Percentiles rank a stretch among this genome's conserved stretches.
These are phyloP conservation scores for Fraxinus cuspidata DNA, from an alignment of 257 asterid genomes.

Conservation along the genomic window DNA sequence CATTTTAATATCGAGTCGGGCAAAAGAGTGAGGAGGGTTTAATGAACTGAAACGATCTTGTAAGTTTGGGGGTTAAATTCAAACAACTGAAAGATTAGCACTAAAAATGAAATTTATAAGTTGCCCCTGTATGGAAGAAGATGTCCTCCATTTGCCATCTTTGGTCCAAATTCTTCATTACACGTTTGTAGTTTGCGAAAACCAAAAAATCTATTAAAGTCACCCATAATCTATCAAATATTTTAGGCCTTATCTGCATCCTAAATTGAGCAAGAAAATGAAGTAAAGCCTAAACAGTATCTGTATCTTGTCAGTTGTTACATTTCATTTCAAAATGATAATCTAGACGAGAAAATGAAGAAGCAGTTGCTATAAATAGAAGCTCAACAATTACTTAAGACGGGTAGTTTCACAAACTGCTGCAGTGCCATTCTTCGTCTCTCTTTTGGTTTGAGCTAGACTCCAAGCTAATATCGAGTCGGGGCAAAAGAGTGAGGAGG, in stretches of 20 bases:
- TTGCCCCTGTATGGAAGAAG: no score
- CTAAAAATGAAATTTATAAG: background rate
- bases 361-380: slow-evolving; percentile 27
- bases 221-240: no score
- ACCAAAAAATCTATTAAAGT: background rate
- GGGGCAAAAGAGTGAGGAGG: no score
- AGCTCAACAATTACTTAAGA: slow-evolving; percentile 39
- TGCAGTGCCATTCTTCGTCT: slow-evolving; percentile 43
- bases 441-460: background rate
- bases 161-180: background rate
- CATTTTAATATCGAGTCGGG: no score
- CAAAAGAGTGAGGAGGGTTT: no score
- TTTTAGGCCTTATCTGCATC: no score
- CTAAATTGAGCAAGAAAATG: no score
- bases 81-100: background rate
- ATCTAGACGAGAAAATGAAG: slow-evolving; percentile 37
- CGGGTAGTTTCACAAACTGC: slow-evolving; percentile 49
- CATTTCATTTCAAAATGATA: background rate
- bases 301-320: no score
- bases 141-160: background rate
- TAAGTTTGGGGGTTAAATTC: background rate
- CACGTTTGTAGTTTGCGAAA: background rate
- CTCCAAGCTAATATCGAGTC: background rate
- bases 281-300: no score
- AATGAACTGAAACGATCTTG: background rate